These are phyloP conservation scores for Paratinospora sagittata DNA, from an alignment of 164 flowering plant species.

Conservation along the genomic window DNA sequence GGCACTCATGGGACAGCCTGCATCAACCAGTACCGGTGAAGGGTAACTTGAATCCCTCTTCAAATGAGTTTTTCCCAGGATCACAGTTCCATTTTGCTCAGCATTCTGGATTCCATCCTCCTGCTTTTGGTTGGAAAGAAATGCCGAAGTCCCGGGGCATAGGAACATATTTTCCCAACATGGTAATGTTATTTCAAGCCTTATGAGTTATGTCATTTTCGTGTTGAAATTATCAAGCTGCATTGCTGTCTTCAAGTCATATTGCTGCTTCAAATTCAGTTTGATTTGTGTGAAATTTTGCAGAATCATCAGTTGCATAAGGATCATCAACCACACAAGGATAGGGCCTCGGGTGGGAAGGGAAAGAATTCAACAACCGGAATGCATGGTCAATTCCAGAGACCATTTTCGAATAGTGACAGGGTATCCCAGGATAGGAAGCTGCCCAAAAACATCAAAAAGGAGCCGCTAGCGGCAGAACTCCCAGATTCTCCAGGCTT, in stretches of 20 bases:
- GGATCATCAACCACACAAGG: background rate
- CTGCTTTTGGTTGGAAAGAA: slow-evolving; percentile 41
- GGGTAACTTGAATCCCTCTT: slow-evolving; percentile 21
- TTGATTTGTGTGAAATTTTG: slow-evolving; percentile 17
- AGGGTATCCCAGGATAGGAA: slow-evolving; percentile 20
- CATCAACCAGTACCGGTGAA: slow-evolving; percentile 26
- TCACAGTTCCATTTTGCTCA: slow-evolving; percentile 29
- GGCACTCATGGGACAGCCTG: slow-evolving; percentile 27
- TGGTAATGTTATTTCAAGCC: slow-evolving; percentile 33
- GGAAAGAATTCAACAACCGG: slow-evolving; percentile 34
- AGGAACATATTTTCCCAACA: slow-evolving; percentile 72
- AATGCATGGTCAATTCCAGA: slow-evolving; percentile 15
- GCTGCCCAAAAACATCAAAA: slow-evolving; percentile 26
- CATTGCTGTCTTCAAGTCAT: background rate
- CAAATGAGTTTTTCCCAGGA: slow-evolving; percentile 36
- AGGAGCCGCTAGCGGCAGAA: slow-evolving; percentile 19
- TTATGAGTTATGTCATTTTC: background rate
- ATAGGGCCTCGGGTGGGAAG: slow-evolving; percentile 20
- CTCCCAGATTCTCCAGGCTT: slow-evolving; percentile 15
- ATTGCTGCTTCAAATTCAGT: background rate
- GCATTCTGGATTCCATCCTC: slow-evolving; percentile 27
- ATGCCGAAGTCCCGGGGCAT: slow-evolving; percentile 61
- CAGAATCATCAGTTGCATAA: slow-evolving; percentile 46
- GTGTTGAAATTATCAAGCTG: background rate
- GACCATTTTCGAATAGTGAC: slow-evolving; percentile 44